Conservation (phyloP, 495 filamentous ascomycete species). For the Peziza echinospora region DNA sequence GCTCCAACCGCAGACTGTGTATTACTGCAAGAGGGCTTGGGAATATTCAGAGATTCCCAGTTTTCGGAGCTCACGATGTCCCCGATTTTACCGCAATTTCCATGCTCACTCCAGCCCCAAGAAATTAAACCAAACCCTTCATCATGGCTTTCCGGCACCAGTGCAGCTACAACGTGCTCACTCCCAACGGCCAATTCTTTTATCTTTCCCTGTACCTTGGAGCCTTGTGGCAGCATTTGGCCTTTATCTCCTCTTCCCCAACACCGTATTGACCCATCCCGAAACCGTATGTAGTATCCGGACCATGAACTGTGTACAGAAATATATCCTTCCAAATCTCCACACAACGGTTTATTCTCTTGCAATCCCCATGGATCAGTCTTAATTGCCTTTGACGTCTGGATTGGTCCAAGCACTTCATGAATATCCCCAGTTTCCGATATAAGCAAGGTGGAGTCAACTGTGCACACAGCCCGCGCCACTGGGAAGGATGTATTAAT, state of each 20-base stretch:
- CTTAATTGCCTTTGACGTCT: conserved; percentile 48
- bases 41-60: too few species aligned
- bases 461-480: conserved; percentile 45
- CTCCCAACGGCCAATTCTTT: conserved; percentile 53
- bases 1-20: conserved; percentile 2
- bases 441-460: conserved; percentile 58
- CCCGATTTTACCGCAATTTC: conserved; percentile 55
- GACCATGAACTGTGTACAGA: too few species aligned
- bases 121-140: conserved; percentile 30
- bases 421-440: conserved; percentile 30
- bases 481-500: conserved; percentile 33
- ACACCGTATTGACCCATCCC: too few species aligned
- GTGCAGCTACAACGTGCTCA: conserved; percentile 58
- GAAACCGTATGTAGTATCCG: too few species aligned
- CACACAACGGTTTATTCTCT: too few species aligned
- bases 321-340: too few species aligned
- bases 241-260: conserved; percentile 73
- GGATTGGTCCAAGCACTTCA: conserved; percentile 41
- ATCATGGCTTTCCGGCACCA: conserved; percentile 26
- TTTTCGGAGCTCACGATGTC: conserved; percentile 1
- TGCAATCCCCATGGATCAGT: too few species aligned
- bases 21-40: too few species aligned
- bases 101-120: conserved; percentile 96
- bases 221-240: conserved; percentile 43
- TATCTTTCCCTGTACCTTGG: conserved; percentile 24